Conservation (phyloP, 768 basidiomycete species). For the Leucosporidium creatinivorum region DNA sequence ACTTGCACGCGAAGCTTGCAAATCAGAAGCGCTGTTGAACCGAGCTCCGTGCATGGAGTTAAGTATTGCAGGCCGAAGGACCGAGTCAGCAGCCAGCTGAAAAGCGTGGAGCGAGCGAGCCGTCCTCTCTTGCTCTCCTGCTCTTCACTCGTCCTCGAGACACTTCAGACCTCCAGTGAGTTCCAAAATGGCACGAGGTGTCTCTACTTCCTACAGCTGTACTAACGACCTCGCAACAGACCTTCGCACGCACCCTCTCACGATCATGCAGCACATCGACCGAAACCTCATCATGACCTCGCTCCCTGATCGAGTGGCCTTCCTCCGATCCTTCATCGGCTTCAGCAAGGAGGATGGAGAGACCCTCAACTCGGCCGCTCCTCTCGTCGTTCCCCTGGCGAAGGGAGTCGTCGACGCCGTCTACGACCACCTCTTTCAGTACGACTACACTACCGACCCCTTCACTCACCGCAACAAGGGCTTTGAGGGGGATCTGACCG, state of each 20-base stretch:
- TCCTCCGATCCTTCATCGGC: conserved; percentile 7
- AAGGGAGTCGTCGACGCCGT: conserved; percentile 10
- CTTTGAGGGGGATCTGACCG: not conserved
- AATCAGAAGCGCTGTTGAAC: too few relatives aligned
- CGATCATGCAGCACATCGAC: conserved; percentile 3
- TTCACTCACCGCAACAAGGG: not conserved
- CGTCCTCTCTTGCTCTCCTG: too few relatives aligned
- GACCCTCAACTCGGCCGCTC: conserved; percentile 1
- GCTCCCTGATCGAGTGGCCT: conserved; percentile 6
- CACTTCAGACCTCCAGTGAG: too few relatives aligned
- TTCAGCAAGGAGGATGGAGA: conserved; percentile 8
- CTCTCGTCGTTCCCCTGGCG: not conserved
- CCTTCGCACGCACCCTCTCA: not conserved
- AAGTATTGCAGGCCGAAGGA: too few relatives aligned
- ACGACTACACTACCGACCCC: not conserved
- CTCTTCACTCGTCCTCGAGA: too few relatives aligned
- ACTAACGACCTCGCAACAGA: too few relatives aligned
- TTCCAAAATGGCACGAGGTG: too few relatives aligned
- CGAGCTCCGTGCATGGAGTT: too few relatives aligned
- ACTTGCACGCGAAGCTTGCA: too few relatives aligned
- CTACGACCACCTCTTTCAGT: conserved; percentile 19
- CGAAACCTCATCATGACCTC: conserved; percentile 1
- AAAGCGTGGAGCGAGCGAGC: too few relatives aligned
- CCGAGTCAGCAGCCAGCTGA: too few relatives aligned
- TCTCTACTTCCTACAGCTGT: too few relatives aligned